Evolutionary conservation across 1,139 yeast species (phyloP).

Genomic region (Taphrina pruni): DNA sequence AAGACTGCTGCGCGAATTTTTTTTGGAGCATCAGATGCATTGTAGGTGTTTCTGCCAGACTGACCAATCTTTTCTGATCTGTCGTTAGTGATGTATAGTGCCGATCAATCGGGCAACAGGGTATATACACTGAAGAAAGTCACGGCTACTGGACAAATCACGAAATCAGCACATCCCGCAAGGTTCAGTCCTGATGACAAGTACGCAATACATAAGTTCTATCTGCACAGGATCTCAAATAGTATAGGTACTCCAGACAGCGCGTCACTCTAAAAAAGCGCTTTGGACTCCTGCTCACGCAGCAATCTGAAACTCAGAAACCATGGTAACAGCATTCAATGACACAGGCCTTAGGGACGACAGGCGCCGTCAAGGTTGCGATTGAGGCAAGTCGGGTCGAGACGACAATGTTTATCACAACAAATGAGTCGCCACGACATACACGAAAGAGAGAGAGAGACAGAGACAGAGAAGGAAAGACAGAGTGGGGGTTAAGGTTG

Average conservation of each 20-base stretch:
- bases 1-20: no score
- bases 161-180: conserved; percentile 99
- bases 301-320: conserved; percentile 55
- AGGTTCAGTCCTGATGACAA: conserved; percentile 99
- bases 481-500: no score
- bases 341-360: no score
- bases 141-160: conserved; percentile 86
- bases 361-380: no score
- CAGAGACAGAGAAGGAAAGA: no score
- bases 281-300: conserved; percentile 86
- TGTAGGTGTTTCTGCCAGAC: neutral
- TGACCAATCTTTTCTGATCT: conserved; percentile 58
- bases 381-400: neutral
- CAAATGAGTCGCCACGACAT: no score
- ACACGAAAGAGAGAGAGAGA: no score
- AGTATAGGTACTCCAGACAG: conserved; percentile 77
- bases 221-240: neutral
- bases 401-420: neutral
- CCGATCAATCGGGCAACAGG: conserved; percentile 93
- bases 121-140: conserved; percentile 85
- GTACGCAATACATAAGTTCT: conserved; percentile 44
- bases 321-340: conserved; percentile 10
- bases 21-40: conserved; percentile 2
- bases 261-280: conserved; percentile 98
- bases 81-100: conserved; percentile 94